Evolutionary conservation across 179 eudicot genomes (phyloP), one percentile per base, ranked within the genome.

Genomic region (Amaranthus tricolor): DNA sequence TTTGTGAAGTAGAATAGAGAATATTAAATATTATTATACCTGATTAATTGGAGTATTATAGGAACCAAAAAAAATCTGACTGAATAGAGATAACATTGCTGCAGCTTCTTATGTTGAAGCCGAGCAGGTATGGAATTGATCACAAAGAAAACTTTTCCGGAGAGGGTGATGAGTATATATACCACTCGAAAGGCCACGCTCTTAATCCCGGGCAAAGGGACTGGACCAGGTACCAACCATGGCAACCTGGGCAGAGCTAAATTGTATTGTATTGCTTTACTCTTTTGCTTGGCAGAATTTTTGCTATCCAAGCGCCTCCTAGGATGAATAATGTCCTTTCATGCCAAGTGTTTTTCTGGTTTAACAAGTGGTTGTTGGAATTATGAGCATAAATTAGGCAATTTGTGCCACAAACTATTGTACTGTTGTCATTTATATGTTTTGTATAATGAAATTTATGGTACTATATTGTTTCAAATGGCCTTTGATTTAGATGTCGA

Each of bases 201-300:
- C 94, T 94, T 43, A 85, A 94, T 78, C 96, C 96, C 54, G 97
- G 97, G 61, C 98, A 94, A 82, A 89, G 96, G 82, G 88, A 94
- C 82, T 94, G 98, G 98, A 90, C 98, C 69, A 82, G 98, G 78
- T 94, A 92, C 77, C 87, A 87, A 73, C 58, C 93, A 14, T 94
- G 98, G 98, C 91, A 94, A 75, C 98, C 98, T 54, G 85, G 84
- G 76, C 89, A 94, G 86, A 74, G 81, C 61, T 86, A 83, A 82
- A 66, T 8, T 64, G 60, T 45, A 66, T 5, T 64, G 60, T 45
- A 48, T n/a, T 16, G 48, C 70, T 72, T 58, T 9, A 19, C 51
- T 70, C 3, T 20, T 51, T 61, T 51, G 21, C 75, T 17, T 47
- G 63, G 20, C 24, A 15, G 17, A 17, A 14, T 52, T n/a, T 13